Base-by-base conservation (phyloP, 306 rosid genomes). In the Neltuma alba region DNA sequence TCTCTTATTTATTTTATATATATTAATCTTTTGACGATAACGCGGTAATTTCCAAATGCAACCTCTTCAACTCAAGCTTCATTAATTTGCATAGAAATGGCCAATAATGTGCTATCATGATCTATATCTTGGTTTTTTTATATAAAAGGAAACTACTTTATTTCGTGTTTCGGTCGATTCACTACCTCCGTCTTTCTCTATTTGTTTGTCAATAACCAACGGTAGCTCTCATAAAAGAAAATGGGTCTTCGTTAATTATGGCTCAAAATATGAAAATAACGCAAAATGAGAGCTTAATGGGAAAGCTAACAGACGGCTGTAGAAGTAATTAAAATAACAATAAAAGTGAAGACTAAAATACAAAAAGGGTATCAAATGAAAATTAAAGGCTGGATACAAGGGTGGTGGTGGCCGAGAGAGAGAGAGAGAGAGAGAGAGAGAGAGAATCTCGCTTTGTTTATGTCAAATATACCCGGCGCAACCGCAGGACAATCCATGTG, bases 401-500 rank as follows among this genome's bases (percentile, higher is more conserved):
- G 57, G 38, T 37, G 52, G 45, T 82, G 72, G 41, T 68, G 50
- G 71, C 58, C 86, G 2, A 25, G 5, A 54, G 37, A 76, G 81
- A 87, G n/a, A n/a, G n/a, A n/a, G n/a, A n/a, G n/a, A n/a, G n/a
- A n/a, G n/a, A n/a, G n/a, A n/a, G n/a, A n/a, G n/a, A 30, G 9
- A 48, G 31, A 72, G 81, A 86, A 85, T 83, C 82, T 58, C 33
- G 12, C 82, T 15, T 25, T 76, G 20, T 60, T 45, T 65, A 66
- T 63, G 67, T 68, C 55, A 47, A 81, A 55, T 28, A 55, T 21
- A 34, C 78, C 67, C 90, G 94, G 85, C 98, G 92, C 86, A 87
- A 87, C 36, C 79, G 83, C 18, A 87, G 97, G 97, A 78, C 52
- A 57, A 54, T 42, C 85, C 97, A 92, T 90, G 97, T 94, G 97